Evolutionary conservation across 495 filamentous ascomycete genomes (phyloP).

Genomic region (Friedmanniomyces simplex): DNA sequence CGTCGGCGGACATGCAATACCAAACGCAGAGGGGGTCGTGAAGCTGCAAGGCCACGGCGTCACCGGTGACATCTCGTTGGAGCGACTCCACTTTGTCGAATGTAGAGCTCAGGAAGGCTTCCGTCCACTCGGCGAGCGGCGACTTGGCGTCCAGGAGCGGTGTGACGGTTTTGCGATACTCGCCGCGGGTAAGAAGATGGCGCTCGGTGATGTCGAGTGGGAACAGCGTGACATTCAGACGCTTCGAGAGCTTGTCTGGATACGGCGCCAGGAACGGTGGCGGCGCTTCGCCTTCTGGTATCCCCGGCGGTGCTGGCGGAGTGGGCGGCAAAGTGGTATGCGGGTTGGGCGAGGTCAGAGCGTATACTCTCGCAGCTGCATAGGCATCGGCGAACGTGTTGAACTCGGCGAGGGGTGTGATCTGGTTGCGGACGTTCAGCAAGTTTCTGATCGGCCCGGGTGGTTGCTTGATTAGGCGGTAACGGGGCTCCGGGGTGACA

Average conservation of each 20-base stretch:
- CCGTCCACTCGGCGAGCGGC: constrained; percentile 74
- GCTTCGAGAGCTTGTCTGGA: constrained; percentile 51
- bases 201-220: constrained; percentile 80
- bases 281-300: constrained; percentile 17
- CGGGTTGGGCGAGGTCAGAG: constrained; percentile 74
- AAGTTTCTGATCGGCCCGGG: constrained; percentile 21
- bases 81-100: constrained; percentile 61
- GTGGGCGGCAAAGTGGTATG: constrained; percentile 55
- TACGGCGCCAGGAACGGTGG: constrained; percentile 49
- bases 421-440: constrained; percentile 31
- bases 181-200: constrained; percentile 53
- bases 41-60: constrained; percentile 53
- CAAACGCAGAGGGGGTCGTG: constrained; percentile 87
- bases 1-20: constrained; percentile 51
- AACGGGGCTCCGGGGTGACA: constrained; percentile 16
- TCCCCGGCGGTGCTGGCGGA: constrained; percentile 24
- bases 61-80: constrained; percentile 43
- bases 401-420: constrained; percentile 44
- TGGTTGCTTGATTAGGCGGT: constrained; percentile 27
- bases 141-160: constrained; percentile 45
- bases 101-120: constrained; percentile 64
- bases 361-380: constrained; percentile 79
- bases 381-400: constrained; percentile 37
- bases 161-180: constrained; percentile 47
- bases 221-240: constrained; percentile 67